Evolutionary conservation across 148 eudicot genomes (phyloP), one percentile per base, ranked within the genome.

Genomic region (Salicornia ramosissima): DNA sequence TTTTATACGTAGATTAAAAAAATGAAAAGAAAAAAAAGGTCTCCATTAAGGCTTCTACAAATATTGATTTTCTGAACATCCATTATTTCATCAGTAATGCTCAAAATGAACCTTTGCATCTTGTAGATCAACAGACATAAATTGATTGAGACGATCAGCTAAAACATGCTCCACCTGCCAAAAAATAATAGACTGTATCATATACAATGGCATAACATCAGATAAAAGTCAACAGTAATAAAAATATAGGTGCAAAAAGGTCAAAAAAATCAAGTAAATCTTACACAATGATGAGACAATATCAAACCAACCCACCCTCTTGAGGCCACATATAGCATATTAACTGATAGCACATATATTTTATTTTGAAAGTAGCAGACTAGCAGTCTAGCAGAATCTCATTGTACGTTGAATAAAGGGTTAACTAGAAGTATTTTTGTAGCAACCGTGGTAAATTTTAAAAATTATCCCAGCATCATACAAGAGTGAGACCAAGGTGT

Each of bases 81-180:
- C 24, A 21, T 34, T 2, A 19, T 33, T 19, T 34, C 64, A 60
- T 33, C 6, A 16, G 64, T n/a, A 67, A 57, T 28, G 65, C 24
- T 16, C 65, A 40, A 67, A 19, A 31, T 53, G 49, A 82, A 93
- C 98, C 98, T 90, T 93, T 56, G 88, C 92, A 71, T 82, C 87
- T 84, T 90, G 96, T 74, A 93, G 79, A 83, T 93, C 98, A 73
- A 83, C 85, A 63, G 98, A 86, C 78, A 93, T 79, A 75, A 93
- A 90, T 60, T 93, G 86, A 12, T 76, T 71, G 72, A 93, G 75
- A 67, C 96, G 96, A 79, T 90, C 98, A 67, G 88, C 82, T 70
- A 93, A 83, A 55, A 90, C 96, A 85, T 93, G 98, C 78, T 93
- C 98, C 56, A 93, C 95, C 98, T 89, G 83, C 64, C 69, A 76